Percentiles rank a stretch among this genome's conserved stretches.
phyloP scores from a whole-genome alignment of 768 basidiomycete genomes.

The Fomitopsis pulvina region DNA sequence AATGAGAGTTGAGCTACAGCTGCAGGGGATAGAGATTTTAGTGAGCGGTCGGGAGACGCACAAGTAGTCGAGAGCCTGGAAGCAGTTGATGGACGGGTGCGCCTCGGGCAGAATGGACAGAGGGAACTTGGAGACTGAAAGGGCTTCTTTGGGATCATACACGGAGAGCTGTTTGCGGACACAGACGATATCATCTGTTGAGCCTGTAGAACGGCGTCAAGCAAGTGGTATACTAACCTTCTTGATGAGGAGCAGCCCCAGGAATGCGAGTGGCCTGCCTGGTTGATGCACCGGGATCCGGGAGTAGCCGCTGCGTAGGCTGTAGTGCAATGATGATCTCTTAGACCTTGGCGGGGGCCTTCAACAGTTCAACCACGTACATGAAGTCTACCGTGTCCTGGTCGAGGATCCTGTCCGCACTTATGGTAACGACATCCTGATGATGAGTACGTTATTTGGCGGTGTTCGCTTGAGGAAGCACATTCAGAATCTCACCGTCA shows the following conservation, averaged over 20 bases:
- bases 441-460: neutral
- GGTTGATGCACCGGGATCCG: constrained; percentile 85
- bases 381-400: constrained; percentile 71
- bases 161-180: constrained; percentile 54
- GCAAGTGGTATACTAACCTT: constrained; percentile 43
- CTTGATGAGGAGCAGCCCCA: constrained; percentile 80
- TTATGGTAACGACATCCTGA: constrained; percentile 84
- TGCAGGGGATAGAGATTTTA: neutral
- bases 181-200: neutral
- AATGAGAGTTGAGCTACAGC: neutral
- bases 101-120: constrained; percentile 90
- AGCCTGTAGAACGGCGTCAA: neutral
- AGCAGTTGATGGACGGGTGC: constrained; percentile 80
- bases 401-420: constrained; percentile 72
- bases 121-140: constrained; percentile 67
- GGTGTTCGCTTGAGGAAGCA: neutral
- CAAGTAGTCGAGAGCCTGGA: constrained; percentile 94
- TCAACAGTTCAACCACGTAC: constrained; percentile 31
- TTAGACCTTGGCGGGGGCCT: constrained; percentile 1
- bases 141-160: constrained; percentile 79
- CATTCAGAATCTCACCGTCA: constrained; percentile 30
- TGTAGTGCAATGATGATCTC: constrained; percentile 20
- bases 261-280: constrained; percentile 59
- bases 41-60: constrained; percentile 24
- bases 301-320: constrained; percentile 79